A percentile compares a stretch with the other conserved stretches of the same genome.
phyloP scores from a whole-genome alignment of 1,284 basidiomycete species.

The Phenoliferia sp. region DNA sequence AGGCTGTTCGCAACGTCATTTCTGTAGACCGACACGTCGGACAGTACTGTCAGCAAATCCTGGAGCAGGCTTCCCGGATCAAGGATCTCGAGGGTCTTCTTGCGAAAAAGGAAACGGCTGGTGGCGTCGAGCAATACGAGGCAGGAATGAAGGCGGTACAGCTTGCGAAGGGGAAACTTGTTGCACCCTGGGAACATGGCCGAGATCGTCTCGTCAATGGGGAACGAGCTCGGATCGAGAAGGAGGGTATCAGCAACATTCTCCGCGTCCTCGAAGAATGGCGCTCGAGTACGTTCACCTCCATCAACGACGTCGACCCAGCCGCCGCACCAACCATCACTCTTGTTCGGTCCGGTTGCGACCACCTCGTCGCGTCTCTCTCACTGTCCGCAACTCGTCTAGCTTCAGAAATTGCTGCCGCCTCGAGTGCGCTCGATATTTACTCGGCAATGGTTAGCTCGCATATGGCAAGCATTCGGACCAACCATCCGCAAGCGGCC shows the following conservation, averaged over 20 bases:
- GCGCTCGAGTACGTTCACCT: constrained; percentile 10
- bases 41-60: constrained; percentile 55
- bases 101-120: constrained; percentile 9
- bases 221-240: constrained; percentile 12
- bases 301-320: background rate
- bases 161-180: constrained; percentile 16
- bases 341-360: constrained; percentile 5
- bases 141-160: constrained; percentile 20
- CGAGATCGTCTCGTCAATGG: constrained; percentile 5
- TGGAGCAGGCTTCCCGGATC: constrained; percentile 38
- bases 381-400: background rate
- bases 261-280: constrained; percentile 14
- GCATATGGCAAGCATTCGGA: constrained; percentile 5
- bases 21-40: constrained; percentile 89
- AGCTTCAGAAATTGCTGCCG: background rate
- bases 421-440: constrained; percentile 8
- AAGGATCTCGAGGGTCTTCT: constrained; percentile 30
- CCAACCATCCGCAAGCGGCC: constrained; percentile 10
- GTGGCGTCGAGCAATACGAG: constrained; percentile 16
- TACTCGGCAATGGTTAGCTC: constrained; percentile 6
- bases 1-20: constrained; percentile 80
- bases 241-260: constrained; percentile 1
- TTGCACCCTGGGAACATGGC: constrained; percentile 17
- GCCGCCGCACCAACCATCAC: background rate
- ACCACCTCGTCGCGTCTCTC: constrained; percentile 12